Evolutionary conservation across 2,329 filamentous ascomycete genomes (phyloP).

Genomic region (Eurotiales sp.): DNA sequence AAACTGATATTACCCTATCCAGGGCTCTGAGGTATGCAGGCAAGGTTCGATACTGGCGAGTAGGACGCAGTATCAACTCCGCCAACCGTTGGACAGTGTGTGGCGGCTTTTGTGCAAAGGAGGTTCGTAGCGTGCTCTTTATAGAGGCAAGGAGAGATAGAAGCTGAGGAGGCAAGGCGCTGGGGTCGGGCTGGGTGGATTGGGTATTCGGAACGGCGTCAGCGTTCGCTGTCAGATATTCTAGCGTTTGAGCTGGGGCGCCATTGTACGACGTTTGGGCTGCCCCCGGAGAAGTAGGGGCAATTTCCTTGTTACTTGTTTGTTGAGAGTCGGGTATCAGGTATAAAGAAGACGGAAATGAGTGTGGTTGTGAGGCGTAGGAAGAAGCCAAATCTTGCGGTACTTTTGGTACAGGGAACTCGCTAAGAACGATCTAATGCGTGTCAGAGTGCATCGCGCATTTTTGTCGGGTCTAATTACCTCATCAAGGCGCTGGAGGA

Average conservation of each 20-base stretch:
- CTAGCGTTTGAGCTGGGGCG: constrained; percentile 3
- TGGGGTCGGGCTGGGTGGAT: constrained; percentile 43
- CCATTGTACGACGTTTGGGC: constrained; percentile 34
- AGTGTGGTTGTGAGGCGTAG: constrained; percentile 25
- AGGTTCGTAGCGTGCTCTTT: constrained; percentile 55
- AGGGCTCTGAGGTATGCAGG: constrained; percentile 85
- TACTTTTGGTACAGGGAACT: constrained; percentile 68
- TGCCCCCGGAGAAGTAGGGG: constrained; percentile 25
- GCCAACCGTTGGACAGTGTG: constrained; percentile 90
- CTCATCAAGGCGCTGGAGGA: constrained; percentile 67
- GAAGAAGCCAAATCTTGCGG: constrained; percentile 42
- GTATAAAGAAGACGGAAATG: constrained; percentile 22
- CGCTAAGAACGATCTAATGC: constrained; percentile 66
- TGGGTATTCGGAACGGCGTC: constrained; percentile 43
- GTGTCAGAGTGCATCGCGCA: not conserved
- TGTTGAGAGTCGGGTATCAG: constrained; percentile 25
- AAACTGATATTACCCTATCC: constrained; percentile 86
- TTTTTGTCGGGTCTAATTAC: constrained; percentile 33
- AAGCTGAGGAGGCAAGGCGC: constrained; percentile 61
- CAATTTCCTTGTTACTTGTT: constrained; percentile 39
- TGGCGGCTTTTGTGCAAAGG: constrained; percentile 73
- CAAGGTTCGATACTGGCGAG: constrained; percentile 73
- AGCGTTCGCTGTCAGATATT: too few species aligned
- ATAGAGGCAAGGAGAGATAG: constrained; percentile 61
- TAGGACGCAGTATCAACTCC: constrained; percentile 76